Percentiles rank a stretch among this genome's conserved stretches.
Conservation (phyloP, 1,284 basidiomycete genomes). For the Ustilago nuda region DNA sequence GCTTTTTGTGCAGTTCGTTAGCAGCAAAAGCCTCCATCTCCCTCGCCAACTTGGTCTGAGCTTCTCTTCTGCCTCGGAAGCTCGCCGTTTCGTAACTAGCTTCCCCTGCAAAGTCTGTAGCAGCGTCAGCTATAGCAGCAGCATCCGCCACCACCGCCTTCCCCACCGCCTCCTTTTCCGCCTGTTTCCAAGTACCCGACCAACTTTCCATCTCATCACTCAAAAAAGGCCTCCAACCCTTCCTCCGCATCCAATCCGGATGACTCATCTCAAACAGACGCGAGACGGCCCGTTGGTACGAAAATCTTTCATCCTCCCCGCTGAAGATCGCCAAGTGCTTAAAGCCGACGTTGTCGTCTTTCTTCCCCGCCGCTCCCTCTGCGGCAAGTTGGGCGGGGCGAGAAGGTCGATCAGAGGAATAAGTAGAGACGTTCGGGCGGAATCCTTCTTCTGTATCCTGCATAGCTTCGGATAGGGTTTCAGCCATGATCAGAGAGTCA, state of each 20-base stretch:
- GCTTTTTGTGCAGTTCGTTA: background rate
- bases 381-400: constrained; percentile 11
- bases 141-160: constrained; percentile 29
- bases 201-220: constrained; percentile 46
- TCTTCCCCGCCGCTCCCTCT: constrained; percentile 20
- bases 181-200: constrained; percentile 31
- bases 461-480: constrained; percentile 74
- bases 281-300: constrained; percentile 78
- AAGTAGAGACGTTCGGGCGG: constrained; percentile 76
- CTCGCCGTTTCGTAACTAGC: constrained; percentile 43
- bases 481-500: constrained; percentile 74
- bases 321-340: constrained; percentile 76
- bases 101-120: constrained; percentile 49
- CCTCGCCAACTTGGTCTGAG: constrained; percentile 25
- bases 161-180: constrained; percentile 11
- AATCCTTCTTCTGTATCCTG: constrained; percentile 73
- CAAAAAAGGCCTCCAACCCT: constrained; percentile 56
- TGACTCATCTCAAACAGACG: constrained; percentile 76
- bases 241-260: constrained; percentile 49
- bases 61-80: constrained; percentile 28
- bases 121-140: constrained; percentile 12
- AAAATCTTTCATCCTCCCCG: constrained; percentile 77
- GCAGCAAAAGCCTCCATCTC: constrained; percentile 25
- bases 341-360: constrained; percentile 70
- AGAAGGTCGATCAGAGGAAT: constrained; percentile 64